Evolutionary conservation across 139 green algal species (phyloP).

Genomic region (Zygnema circumcarinatum): DNA sequence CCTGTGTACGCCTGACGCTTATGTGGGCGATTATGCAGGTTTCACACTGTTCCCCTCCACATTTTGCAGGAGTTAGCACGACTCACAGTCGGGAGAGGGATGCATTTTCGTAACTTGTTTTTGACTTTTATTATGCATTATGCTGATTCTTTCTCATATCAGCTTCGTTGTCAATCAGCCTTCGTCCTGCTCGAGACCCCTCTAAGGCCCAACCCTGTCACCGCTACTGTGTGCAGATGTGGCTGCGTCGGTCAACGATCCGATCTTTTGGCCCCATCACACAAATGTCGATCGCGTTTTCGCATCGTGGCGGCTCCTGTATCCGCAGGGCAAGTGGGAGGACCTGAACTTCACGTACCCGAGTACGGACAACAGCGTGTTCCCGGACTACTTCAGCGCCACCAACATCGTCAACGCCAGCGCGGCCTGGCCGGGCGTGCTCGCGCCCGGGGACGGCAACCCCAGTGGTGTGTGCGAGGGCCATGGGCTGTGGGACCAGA

Average conservation of each 20-base stretch:
- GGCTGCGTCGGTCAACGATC: background rate
- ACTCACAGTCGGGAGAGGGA: too few relatives aligned
- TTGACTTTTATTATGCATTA: too few relatives aligned
- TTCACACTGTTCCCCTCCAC: too few relatives aligned
- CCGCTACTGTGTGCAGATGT: conserved; percentile 11
- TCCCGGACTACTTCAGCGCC: background rate
- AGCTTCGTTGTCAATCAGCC: too few relatives aligned
- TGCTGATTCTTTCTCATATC: too few relatives aligned
- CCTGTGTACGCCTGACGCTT: background rate
- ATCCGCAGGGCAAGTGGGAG: background rate
- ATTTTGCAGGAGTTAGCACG: too few relatives aligned
- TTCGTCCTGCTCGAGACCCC: too few relatives aligned
- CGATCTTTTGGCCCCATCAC: conserved; percentile 23
- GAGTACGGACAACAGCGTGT: conserved; percentile 2
- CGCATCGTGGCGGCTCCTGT: background rate
- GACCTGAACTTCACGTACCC: background rate
- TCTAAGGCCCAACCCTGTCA: too few relatives aligned
- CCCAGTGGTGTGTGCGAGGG: background rate
- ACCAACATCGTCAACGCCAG: background rate
- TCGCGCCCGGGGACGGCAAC: background rate
- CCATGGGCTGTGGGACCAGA: background rate
- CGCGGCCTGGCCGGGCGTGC: background rate
- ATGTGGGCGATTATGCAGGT: background rate
- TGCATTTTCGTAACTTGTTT: too few relatives aligned
- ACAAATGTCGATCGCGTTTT: conserved; percentile 14